A percentile compares a stretch with the other conserved stretches of the same genome.
Conservation (phyloP, 2,329 filamentous ascomycete species). For the Botrytis porri region DNA sequence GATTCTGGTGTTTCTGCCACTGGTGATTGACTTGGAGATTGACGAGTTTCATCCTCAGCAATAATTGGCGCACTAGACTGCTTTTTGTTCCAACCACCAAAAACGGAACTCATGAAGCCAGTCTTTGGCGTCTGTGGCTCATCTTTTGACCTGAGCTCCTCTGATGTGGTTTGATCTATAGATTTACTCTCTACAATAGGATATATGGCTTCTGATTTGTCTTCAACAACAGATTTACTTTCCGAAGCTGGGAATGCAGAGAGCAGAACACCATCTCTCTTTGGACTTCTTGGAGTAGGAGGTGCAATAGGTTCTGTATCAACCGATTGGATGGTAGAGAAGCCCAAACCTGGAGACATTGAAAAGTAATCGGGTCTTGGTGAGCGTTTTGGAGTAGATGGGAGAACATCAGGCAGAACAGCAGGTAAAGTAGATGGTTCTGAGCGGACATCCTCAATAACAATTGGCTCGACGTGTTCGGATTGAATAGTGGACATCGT, state of each 20-base stretch:
- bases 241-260: conserved; percentile 38
- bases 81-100: conserved; percentile 47
- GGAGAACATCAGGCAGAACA: conserved; percentile 10
- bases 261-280: conserved; percentile 56
- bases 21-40: conserved; percentile 52
- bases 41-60: conserved; percentile 62
- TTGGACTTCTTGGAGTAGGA: conserved; percentile 48
- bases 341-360: conserved; percentile 30
- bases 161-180: not conserved
- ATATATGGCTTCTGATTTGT: not conserved
- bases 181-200: not conserved
- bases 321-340: conserved; percentile 35
- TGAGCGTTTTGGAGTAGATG: not conserved
- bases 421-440: conserved; percentile 20
- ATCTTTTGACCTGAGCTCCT: not conserved
- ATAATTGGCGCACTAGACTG: conserved; percentile 47
- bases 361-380: conserved; percentile 31
- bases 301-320: conserved; percentile 36
- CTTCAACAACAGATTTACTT: not conserved
- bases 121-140: conserved; percentile 43
- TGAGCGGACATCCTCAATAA: not conserved
- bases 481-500: conserved; percentile 39
- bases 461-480: conserved; percentile 38
- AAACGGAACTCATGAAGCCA: conserved; percentile 44
- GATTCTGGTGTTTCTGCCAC: conserved; percentile 51